Evolutionary conservation across 495 filamentous ascomycete species (phyloP).

Genomic region (Opeltia flavorubescens): DNA sequence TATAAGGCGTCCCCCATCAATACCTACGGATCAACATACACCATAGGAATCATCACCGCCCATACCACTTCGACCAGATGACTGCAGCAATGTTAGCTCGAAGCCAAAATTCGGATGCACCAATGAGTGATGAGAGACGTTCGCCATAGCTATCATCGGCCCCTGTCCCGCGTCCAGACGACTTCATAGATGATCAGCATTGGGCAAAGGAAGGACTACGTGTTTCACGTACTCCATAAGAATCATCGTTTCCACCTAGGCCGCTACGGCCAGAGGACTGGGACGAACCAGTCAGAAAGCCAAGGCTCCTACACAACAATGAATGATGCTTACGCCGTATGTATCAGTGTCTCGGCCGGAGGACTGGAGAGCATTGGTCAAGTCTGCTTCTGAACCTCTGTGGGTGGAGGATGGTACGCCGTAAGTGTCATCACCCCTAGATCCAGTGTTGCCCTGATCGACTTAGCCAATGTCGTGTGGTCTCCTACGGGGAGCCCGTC

Average conservation of each 20-base stretch:
- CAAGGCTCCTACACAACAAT: no score
- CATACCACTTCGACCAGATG: conserved; percentile 5
- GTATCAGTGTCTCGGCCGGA: neutral
- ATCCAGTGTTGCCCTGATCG: neutral
- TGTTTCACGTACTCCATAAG: conserved; percentile 9
- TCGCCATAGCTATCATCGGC: no score
- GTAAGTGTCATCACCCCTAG: neutral
- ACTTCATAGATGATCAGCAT: neutral
- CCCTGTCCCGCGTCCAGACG: no score
- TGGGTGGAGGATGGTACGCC: neutral
- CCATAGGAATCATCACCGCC: conserved; percentile 5
- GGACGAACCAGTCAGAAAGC: no score
- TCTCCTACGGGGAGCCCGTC: neutral
- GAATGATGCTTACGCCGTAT: neutral
- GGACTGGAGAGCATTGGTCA: neutral
- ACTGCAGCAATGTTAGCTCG: no score
- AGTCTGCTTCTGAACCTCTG: neutral
- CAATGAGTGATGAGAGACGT: no score
- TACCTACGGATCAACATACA: neutral
- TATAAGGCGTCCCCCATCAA: no score
- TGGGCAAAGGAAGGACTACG: neutral
- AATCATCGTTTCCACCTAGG: conserved; percentile 8
- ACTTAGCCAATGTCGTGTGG: neutral
- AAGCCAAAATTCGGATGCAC: no score
- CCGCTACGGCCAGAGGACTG: conserved; percentile 5